Percentiles rank a stretch among this genome's conserved stretches.
These are phyloP conservation scores for Aspergillus ibericus DNA, from an alignment of 2,329 filamentous ascomycete genomes.

Conservation along the genomic window DNA sequence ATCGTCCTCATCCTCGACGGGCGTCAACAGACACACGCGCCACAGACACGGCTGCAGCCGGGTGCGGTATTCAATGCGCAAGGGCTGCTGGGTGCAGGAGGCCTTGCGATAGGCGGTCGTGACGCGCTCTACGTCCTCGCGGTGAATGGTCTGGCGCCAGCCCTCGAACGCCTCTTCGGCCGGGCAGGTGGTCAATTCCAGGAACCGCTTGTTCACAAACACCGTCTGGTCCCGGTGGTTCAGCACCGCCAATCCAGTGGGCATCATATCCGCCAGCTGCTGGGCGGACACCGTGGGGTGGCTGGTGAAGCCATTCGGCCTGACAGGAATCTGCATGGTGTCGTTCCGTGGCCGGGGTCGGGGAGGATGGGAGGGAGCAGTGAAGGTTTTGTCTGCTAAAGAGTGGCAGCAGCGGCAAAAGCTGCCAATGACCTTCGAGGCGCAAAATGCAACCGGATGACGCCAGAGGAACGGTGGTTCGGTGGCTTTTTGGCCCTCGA, in stretches of 20 bases:
- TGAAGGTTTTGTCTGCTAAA: too few relatives aligned
- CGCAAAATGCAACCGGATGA: too few relatives aligned
- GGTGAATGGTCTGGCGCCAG: slow-evolving; percentile 21
- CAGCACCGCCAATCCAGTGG: slow-evolving; percentile 25
- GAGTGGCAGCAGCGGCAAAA: too few relatives aligned
- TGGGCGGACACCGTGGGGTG: slow-evolving; percentile 18
- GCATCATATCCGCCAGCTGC: slow-evolving; percentile 29
- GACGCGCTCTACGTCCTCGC: slow-evolving; percentile 20
- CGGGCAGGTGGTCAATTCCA: slow-evolving; percentile 13
- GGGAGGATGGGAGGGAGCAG: too few relatives aligned
- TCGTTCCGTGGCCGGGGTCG: not conserved
- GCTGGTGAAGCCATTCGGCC: not conserved
- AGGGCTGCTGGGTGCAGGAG: not conserved
- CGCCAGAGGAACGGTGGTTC: too few relatives aligned
- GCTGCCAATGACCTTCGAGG: too few relatives aligned
- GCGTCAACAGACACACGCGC: slow-evolving; percentile 21
- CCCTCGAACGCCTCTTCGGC: slow-evolving; percentile 10
- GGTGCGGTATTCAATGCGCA: slow-evolving; percentile 28
- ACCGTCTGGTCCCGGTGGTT: slow-evolving; percentile 19
- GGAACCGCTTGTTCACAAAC: slow-evolving; percentile 24
- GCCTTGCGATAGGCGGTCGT: slow-evolving; percentile 13
- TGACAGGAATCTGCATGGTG: not conserved
- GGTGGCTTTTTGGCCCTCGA: too few relatives aligned
- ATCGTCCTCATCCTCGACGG: slow-evolving; percentile 11
- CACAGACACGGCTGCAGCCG: slow-evolving; percentile 15